phyloP scores from a whole-genome alignment of 2,329 filamentous ascomycete species.

The Arthroderma sp. region DNA sequence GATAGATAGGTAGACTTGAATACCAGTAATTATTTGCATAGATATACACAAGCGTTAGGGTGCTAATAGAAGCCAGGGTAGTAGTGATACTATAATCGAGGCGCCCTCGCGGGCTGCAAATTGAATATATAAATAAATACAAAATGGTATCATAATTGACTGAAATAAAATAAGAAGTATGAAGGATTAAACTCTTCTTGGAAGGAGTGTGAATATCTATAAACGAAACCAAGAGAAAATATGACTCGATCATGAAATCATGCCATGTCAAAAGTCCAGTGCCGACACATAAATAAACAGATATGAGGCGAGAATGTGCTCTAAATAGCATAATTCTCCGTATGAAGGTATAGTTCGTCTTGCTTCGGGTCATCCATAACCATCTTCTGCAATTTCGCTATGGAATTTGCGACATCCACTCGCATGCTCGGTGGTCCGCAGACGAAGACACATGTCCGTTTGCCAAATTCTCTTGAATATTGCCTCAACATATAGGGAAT shows the following conservation, averaged over 20 bases:
- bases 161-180: too few species aligned
- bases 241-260: background rate
- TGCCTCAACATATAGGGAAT: conserved; percentile 76
- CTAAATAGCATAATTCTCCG: conserved; percentile 86
- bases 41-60: too few species aligned
- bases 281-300: background rate
- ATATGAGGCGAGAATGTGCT: background rate
- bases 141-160: background rate
- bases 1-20: too few species aligned
- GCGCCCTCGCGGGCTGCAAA: too few species aligned
- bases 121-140: too few species aligned
- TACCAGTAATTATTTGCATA: too few species aligned
- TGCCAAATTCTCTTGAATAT: conserved; percentile 67
- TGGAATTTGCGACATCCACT: conserved; percentile 72
- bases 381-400: conserved; percentile 66
- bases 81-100: too few species aligned
- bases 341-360: conserved; percentile 88
- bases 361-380: conserved; percentile 66
- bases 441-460: conserved; percentile 78
- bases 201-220: background rate
- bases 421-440: conserved; percentile 82
- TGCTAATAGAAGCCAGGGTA: too few species aligned
- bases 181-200: too few species aligned
- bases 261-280: background rate
- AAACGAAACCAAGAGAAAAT: background rate